Evolutionary conservation across 257 asterid genomes (phyloP), one percentile per base, ranked within the genome.

Genomic region (Primulina eburnea): DNA sequence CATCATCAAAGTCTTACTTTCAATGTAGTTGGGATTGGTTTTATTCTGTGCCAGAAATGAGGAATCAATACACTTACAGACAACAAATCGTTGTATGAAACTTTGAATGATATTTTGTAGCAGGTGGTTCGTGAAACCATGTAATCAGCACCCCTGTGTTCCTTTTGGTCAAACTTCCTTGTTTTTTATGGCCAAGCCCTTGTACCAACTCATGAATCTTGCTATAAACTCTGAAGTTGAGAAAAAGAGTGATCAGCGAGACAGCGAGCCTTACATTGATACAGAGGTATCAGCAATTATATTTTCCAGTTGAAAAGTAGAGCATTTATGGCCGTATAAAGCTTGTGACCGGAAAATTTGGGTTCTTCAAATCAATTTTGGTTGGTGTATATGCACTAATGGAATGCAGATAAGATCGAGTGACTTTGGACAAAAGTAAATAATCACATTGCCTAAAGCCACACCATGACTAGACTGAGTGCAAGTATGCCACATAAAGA

Each of bases 191-290:
- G 28, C 73, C 76, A 83, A 66, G 62, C 81, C 77, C 81, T 82
- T 82, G 84, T 82, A 82, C 87, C 87, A 82, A 64, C 87, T 82
- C 87, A 82, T 82, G 83, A 82, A 82, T 69, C 84, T 75, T 61
- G 87, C 87, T 64, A 88, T 77, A 62, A 88, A 88, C 75, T 90
- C 97, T 90, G 88, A 57, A 74, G 61, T 75, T 60, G 79, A 52
- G 65, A 71, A 63, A 67, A 59, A 65, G 56, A 59, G 53, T 29
- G 61, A 65, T 60, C 73, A 40, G 50, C 9, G 16, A 10, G 14
- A 40, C 8, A 59, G 14, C 16, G 29, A 62, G 64, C 38, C 17
- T 28, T 17, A 1, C 32, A 57, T 30, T 33, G 77, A 56, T 66
- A 61, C 69, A 76, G 34, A 64, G 6, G 64, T 37, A 29, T 64